Conservation (phyloP, 768 basidiomycete species). For the Macrolepiota dolichaula region DNA sequence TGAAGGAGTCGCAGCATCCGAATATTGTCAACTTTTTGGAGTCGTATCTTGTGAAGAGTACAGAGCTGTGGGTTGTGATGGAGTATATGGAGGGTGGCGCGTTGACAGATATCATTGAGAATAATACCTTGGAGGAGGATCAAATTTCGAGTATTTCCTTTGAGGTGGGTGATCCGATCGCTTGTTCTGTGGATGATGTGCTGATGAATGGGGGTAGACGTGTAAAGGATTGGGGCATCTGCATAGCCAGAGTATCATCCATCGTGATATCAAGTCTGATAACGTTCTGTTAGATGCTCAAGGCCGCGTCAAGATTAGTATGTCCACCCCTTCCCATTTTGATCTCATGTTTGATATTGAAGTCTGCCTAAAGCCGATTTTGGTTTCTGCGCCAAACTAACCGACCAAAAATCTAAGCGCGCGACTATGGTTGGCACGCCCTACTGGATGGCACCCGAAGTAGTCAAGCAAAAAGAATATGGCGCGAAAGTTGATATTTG, state of each 20-base stretch:
- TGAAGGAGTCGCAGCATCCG: slow-evolving; percentile 97
- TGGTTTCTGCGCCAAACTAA: slow-evolving; percentile 94
- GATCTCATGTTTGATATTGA: slow-evolving; percentile 1
- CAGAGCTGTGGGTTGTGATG: slow-evolving; percentile 97
- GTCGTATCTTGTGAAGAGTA: slow-evolving; percentile 83
- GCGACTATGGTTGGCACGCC: slow-evolving; percentile 99
- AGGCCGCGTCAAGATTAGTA: slow-evolving; percentile 97
- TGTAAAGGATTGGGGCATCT: slow-evolving; percentile 93
- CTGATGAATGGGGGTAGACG: slow-evolving; percentile 48
- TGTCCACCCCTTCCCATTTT: slow-evolving; percentile 27
- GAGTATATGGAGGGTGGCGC: slow-evolving; percentile 99
- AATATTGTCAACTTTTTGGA: slow-evolving; percentile 97
- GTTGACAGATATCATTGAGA: slow-evolving; percentile 96
- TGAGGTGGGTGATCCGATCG: slow-evolving; percentile 58
- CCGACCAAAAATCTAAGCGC: slow-evolving; percentile 94
- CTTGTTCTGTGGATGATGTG: not conserved
- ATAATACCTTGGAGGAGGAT: slow-evolving; percentile 91
- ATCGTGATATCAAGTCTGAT: slow-evolving; percentile 96
- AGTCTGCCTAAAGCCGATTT: slow-evolving; percentile 72
- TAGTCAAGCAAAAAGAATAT: slow-evolving; percentile 96
- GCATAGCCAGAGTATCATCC: slow-evolving; percentile 92
- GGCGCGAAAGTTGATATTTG: slow-evolving; percentile 96
- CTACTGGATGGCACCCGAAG: slow-evolving; percentile 99
- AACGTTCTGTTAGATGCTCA: slow-evolving; percentile 91
- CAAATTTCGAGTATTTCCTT: slow-evolving; percentile 90